Percentiles rank a stretch among this genome's conserved stretches.
phyloP scores from a whole-genome alignment of 371 early-diverging fungal genomes.

The Zychaea mexicana region DNA sequence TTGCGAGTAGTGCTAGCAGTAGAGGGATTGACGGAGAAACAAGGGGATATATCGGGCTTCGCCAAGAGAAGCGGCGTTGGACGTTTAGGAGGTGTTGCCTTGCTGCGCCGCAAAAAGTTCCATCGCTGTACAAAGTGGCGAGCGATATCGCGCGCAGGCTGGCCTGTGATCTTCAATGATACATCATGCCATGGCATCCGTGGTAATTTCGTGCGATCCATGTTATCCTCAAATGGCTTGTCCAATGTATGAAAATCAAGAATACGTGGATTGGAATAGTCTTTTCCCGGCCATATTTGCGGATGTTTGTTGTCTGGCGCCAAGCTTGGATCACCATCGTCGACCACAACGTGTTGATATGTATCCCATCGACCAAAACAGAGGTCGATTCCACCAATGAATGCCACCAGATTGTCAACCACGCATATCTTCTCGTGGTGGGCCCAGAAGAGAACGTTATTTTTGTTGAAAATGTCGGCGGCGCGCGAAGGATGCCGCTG shows the following conservation, averaged over 20 bases:
- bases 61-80: not conserved
- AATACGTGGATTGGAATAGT: slow-evolving; percentile 90
- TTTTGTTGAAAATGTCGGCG: slow-evolving; percentile 46
- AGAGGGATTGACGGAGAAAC: too few relatives aligned
- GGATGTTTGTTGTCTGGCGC: slow-evolving; percentile 22
- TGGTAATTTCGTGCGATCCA: slow-evolving; percentile 56
- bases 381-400: slow-evolving; percentile 83
- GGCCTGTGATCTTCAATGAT: slow-evolving; percentile 72
- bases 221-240: slow-evolving; percentile 48
- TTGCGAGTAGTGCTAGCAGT: slow-evolving; percentile 79
- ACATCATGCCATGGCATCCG: slow-evolving; percentile 98
- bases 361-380: slow-evolving; percentile 89
- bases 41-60: not conserved
- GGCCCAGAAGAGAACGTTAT: slow-evolving; percentile 18
- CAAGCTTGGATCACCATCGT: slow-evolving; percentile 54
- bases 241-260: slow-evolving; percentile 87
- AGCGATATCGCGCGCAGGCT: slow-evolving; percentile 81
- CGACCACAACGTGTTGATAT: slow-evolving; percentile 74
- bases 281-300: slow-evolving; percentile 80
- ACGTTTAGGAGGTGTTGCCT: slow-evolving; percentile 56
- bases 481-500: slow-evolving; percentile 71
- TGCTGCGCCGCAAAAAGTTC: slow-evolving; percentile 81
- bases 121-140: slow-evolving; percentile 94
- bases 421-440: slow-evolving; percentile 63
- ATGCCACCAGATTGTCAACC: slow-evolving; percentile 74